Conservation (phyloP, 495 filamentous ascomycete genomes). For the Lichina pygmaea region DNA sequence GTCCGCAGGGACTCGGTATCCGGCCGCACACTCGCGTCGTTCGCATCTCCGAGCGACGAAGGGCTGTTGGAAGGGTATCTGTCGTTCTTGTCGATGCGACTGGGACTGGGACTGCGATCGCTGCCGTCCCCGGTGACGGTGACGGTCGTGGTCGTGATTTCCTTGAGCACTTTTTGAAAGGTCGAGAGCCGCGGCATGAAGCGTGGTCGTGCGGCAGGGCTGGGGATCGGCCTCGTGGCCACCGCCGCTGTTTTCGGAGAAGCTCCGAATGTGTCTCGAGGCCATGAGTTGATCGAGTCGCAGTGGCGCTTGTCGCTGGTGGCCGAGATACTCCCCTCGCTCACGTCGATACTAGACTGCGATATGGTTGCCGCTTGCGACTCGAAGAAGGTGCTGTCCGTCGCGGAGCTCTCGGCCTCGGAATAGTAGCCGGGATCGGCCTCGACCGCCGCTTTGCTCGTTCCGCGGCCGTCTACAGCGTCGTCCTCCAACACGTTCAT, state of each 20-base stretch:
- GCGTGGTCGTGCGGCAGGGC: not conserved
- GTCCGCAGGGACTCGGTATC: not conserved
- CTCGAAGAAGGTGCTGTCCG: not conserved
- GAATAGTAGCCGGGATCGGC: conserved; percentile 19
- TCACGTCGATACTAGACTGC: not conserved
- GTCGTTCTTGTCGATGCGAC: no score
- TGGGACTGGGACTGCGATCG: no score
- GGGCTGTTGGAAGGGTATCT: no score
- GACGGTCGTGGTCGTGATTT: not conserved
- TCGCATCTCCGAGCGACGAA: no score
- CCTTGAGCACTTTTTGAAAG: not conserved
- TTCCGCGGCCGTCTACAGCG: not conserved
- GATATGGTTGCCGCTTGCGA: not conserved
- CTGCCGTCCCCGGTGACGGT: not conserved
- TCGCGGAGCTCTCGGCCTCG: conserved; percentile 15
- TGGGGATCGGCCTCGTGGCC: not conserved
- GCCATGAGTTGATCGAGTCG: not conserved
- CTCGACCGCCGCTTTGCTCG: conserved; percentile 18
- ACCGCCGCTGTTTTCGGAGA: no score
- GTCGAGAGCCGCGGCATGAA: not conserved
- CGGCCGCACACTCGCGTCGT: no score
- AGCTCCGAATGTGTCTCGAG: no score
- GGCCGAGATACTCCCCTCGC: not conserved
- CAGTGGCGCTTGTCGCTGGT: not conserved
- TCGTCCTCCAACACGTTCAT: conserved; percentile 19